These are phyloP conservation scores for Tolypocladium tropicale DNA, from an alignment of 2,329 filamentous ascomycete species.

Conservation along the genomic window DNA sequence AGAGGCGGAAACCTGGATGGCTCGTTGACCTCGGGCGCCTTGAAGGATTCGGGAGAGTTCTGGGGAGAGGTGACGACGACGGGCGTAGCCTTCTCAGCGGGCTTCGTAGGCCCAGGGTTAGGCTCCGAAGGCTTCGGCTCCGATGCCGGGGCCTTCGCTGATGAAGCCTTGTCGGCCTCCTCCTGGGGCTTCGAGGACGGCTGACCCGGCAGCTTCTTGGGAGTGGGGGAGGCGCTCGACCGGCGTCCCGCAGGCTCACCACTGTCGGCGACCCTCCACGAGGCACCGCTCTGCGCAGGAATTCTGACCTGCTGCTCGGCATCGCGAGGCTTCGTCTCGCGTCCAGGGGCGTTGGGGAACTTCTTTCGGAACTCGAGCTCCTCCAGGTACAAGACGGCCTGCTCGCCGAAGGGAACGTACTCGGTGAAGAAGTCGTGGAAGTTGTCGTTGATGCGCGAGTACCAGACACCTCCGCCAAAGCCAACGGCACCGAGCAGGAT, in stretches of 20 bases:
- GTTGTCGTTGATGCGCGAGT: constrained; percentile 87
- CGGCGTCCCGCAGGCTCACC: constrained; percentile 48
- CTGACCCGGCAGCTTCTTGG: constrained; percentile 13
- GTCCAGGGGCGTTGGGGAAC: constrained; percentile 46
- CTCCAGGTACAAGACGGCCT: constrained; percentile 89
- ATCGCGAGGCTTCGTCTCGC: constrained; percentile 37
- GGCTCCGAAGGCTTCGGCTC: constrained; percentile 14
- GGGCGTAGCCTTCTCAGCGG: constrained; percentile 20
- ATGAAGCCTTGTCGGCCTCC: constrained; percentile 18
- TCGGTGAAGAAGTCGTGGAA: constrained; percentile 99
- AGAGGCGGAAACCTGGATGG: constrained; percentile 53
- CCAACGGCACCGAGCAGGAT: constrained; percentile 65
- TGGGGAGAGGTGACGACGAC: constrained; percentile 13
- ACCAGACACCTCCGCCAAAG: constrained; percentile 84
- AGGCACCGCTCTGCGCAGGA: constrained; percentile 74
- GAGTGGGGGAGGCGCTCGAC: constrained; percentile 40
- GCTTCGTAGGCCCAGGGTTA: constrained; percentile 15
- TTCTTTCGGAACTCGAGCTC: constrained; percentile 86
- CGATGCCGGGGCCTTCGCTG: constrained; percentile 14
- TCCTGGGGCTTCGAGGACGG: constrained; percentile 14
- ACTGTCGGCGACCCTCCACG: constrained; percentile 63
- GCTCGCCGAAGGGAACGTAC: constrained; percentile 89
- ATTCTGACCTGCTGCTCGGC: constrained; percentile 68
- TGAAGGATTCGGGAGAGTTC: constrained; percentile 27
- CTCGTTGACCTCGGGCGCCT: constrained; percentile 54